Base-by-base conservation (phyloP, 2,329 filamentous ascomycete genomes). In the Fusarium decemcellulare region DNA sequence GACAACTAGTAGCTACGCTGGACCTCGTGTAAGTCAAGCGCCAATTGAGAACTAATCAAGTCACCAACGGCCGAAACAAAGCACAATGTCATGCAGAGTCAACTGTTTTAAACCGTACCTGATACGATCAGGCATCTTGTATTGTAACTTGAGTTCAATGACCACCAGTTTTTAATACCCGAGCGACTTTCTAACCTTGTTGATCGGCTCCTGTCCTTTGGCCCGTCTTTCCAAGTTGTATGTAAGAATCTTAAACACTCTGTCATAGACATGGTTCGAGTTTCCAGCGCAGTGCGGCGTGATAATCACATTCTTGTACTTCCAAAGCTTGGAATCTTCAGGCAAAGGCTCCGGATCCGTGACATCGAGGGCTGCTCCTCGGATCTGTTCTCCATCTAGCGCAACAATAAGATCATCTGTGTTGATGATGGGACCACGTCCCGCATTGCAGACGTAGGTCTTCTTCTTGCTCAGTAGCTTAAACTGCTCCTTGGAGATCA, bases 401-500 rank as follows among this genome's bases (percentile, higher is more conserved):
- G 58, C 58, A 6, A 34, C 36, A 6, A 60, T 55, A 6, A 60
- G 34, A 23, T 51, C 48, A 6, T 39, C 34, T 3, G 48, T 51
- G 15, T 51, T 51, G 34, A 51, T 29, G 9, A 39, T 60, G 39
- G 30, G 52, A 7, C 58, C 58, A 5, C 58, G 50, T 36, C 58
- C 58, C 2, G 43, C 51, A 15, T 56, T 61, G 29, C 50, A 56
- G 23, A 61, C 15, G 5, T 61, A 56, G 1, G 58, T 34, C 36
- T 61, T 61, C 18, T 61, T 56, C 29, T 50, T 61, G 12, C 58
- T 56, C 9, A 61, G 18, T 5, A 61, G 23, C 5, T 40, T 15
- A 29, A 61, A 56, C n/a, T 61, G 51, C 12, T 56, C 51, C 51
- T 55, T 56, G 10, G 51, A 40, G 44, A 56, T 55, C 51, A 61